A percentile compares a stretch with the other conserved stretches of the same genome.
Evolutionary conservation across 108 stramenopile species (phyloP).

Genomic region (Pseudonitzschia delicatissima): DNA sequence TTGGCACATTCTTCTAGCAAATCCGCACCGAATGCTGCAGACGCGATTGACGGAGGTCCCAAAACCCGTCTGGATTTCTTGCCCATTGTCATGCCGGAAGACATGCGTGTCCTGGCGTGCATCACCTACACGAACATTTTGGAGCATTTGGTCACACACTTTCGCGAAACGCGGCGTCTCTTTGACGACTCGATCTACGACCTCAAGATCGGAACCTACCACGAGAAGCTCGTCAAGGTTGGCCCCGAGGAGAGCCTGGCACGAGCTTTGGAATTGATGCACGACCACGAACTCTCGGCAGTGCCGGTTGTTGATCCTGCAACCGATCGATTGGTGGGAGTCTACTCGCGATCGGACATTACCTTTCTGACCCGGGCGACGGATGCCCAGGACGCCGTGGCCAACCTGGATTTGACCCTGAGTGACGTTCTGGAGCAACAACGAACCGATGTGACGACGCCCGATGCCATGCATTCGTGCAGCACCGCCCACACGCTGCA

Average conservation of each 20-base stretch:
- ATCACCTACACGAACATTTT: slow-evolving; percentile 87
- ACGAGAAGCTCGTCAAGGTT: slow-evolving; percentile 76
- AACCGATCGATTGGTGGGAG: slow-evolving; percentile 58
- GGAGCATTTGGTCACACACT: slow-evolving; percentile 91
- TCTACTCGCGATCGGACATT: slow-evolving; percentile 86
- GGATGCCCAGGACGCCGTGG: slow-evolving; percentile 90
- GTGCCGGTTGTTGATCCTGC: slow-evolving; percentile 81
- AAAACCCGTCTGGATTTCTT: slow-evolving; percentile 64
- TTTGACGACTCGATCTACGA: slow-evolving; percentile 94
- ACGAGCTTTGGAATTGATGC: slow-evolving; percentile 76
- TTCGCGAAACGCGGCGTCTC: slow-evolving; percentile 91
- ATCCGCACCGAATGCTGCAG: slow-evolving; percentile 5
- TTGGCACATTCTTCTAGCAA: slow-evolving; percentile 8
- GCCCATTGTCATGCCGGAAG: slow-evolving; percentile 81
- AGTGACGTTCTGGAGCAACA: slow-evolving; percentile 69
- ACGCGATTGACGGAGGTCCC: not conserved
- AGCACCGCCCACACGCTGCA: slow-evolving; percentile 74
- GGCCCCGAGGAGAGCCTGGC: slow-evolving; percentile 70
- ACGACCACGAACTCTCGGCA: slow-evolving; percentile 63
- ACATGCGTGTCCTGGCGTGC: slow-evolving; percentile 82
- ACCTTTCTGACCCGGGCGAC: slow-evolving; percentile 88
- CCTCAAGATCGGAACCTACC: slow-evolving; percentile 90
- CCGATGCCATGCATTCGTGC: slow-evolving; percentile 88
- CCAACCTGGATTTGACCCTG: slow-evolving; percentile 76
- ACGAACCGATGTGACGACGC: slow-evolving; percentile 77